Conservation (phyloP, 805 yeast genomes). For the Kluyveromyces nonfermentans region DNA sequence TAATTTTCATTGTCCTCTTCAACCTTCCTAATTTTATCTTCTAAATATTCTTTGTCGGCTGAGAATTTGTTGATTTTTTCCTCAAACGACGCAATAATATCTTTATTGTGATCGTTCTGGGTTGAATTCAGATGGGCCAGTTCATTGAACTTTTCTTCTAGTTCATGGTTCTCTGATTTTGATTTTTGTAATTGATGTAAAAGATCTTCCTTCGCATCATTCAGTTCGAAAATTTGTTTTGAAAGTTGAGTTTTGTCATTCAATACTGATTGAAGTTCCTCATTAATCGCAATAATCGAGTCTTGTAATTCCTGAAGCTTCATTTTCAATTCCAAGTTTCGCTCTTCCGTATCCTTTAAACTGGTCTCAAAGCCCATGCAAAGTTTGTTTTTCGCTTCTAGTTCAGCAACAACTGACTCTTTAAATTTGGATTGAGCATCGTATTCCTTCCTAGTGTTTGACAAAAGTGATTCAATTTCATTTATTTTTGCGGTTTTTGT, state of each 20-base stretch:
- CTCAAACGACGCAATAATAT: not conserved
- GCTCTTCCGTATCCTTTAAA: not conserved
- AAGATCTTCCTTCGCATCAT: constrained; percentile 7
- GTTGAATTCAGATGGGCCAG: not conserved
- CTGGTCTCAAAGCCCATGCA: constrained; percentile 3
- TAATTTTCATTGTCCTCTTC: not conserved
- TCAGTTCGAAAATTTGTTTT: constrained; percentile 1
- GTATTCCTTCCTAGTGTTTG: not conserved
- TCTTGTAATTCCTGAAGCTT: not conserved
- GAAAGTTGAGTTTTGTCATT: not conserved
- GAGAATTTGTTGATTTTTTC: not conserved
- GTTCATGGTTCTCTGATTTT: constrained; percentile 5
- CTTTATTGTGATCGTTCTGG: not conserved
- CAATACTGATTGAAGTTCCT: not conserved
- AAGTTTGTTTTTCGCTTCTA: not conserved
- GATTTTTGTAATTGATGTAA: constrained; percentile 3
- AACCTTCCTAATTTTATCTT: not conserved
- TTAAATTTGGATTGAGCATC: not conserved
- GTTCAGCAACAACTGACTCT: not conserved
- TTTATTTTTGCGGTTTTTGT: constrained; percentile 11
- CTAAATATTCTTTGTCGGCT: not conserved
- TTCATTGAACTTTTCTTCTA: constrained; percentile 5
- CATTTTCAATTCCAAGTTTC: not conserved
- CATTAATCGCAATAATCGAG: constrained; percentile 2
- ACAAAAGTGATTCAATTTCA: constrained; percentile 6